Conservation (phyloP, 202 grass and related monocot species). For the Setaria italica region DNA sequence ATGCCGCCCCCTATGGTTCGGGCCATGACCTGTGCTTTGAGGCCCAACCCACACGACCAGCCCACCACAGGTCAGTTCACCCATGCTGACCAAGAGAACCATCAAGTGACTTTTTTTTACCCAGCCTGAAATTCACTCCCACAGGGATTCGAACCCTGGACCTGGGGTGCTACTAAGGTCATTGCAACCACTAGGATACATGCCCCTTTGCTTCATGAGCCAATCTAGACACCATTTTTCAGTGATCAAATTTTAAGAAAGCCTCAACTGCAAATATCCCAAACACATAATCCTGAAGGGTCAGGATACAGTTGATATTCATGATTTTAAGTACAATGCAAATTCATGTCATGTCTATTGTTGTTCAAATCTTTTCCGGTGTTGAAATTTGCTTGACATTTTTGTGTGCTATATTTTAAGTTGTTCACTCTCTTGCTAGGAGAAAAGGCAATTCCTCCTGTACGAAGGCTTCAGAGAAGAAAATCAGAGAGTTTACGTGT, state of each 20-base stretch:
- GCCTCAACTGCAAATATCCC: not conserved
- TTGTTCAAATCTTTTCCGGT: not conserved
- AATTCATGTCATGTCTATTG: not conserved
- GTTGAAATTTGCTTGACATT: not conserved
- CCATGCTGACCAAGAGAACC: no score
- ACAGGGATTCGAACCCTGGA: no score
- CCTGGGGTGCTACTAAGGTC: no score
- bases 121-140: no score
- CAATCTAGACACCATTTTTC: not conserved
- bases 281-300: not conserved
- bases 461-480: conserved; percentile 51
- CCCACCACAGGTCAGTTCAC: no score
- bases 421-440: conserved; percentile 23
- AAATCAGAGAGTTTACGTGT: conserved; percentile 72
- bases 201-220: not conserved
- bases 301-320: not conserved
- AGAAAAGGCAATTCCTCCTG: conserved; percentile 27
- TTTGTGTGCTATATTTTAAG: conserved; percentile 3
- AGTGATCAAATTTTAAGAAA: not conserved
- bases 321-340: not conserved
- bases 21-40: no score
- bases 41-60: no score
- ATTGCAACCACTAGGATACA: no score
- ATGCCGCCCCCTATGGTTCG: no score
- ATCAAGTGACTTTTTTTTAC: no score